Evolutionary conservation across 2,329 filamentous ascomycete genomes (phyloP).

Genomic region (Neopestalotiopsis sp.): DNA sequence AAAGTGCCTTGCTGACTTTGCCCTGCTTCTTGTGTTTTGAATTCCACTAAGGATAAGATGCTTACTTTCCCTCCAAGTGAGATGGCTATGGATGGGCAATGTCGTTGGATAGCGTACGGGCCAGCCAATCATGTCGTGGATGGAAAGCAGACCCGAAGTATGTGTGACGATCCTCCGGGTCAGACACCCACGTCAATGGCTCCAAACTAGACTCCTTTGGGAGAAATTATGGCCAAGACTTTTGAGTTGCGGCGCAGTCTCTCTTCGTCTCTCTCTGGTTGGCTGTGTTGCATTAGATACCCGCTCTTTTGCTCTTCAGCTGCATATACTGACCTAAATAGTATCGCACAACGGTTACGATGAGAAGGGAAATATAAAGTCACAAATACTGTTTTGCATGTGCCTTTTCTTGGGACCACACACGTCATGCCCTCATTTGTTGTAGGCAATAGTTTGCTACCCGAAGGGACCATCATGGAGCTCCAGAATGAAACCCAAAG

Average conservation of each 20-base stretch:
- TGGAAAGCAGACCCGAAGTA: not conserved
- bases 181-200: not conserved
- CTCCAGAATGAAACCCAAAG: not conserved
- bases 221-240: constrained; percentile 16
- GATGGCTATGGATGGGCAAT: not conserved
- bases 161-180: not conserved
- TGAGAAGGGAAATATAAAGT: constrained; percentile 15
- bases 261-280: not conserved
- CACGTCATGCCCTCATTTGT: not conserved
- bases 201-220: not conserved
- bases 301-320: not conserved
- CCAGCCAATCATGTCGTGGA: not conserved
- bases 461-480: not conserved
- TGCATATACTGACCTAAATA: not conserved
- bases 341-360: not conserved
- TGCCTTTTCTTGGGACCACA: not conserved
- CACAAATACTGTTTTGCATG: not conserved
- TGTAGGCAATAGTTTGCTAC: not conserved
- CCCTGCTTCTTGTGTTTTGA: not conserved
- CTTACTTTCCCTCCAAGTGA: not conserved
- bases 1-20: not conserved
- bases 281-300: not conserved
- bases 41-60: too few relatives aligned
- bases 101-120: not conserved
- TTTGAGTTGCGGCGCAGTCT: not conserved